Percentiles rank a stretch among this genome's conserved stretches.
Conservation (phyloP, 805 yeast genomes). For the Henningerozyma blattae region DNA sequence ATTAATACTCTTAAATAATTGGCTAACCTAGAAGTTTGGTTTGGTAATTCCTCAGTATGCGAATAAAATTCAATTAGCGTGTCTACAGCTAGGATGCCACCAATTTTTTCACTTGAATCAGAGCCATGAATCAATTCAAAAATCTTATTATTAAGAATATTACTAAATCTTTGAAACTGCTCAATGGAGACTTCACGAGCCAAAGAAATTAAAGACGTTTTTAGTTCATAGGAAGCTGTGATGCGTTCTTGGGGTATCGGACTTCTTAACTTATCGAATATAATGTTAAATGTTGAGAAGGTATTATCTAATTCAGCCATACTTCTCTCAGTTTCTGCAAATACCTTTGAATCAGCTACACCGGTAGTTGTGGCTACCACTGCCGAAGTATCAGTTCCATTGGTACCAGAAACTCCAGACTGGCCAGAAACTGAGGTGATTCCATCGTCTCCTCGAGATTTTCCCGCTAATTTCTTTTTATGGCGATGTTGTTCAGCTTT, state of each 20-base stretch:
- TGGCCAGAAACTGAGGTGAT: constrained; percentile 1
- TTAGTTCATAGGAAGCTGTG: constrained; percentile 57
- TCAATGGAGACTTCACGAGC: constrained; percentile 77
- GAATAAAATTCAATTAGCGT: constrained; percentile 76
- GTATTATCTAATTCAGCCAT: constrained; percentile 18
- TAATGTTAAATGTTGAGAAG: constrained; percentile 24
- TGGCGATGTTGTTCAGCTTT: constrained; percentile 15
- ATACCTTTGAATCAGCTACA: constrained; percentile 11
- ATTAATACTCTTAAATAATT: constrained; percentile 73
- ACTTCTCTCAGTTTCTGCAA: constrained; percentile 10
- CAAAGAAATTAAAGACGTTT: constrained; percentile 54
- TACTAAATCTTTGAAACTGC: constrained; percentile 69
- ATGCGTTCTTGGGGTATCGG: constrained; percentile 24
- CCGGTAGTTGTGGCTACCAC: constrained; percentile 7
- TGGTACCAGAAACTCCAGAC: too few species aligned
- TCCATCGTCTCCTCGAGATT: constrained; percentile 5
- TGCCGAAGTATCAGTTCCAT: constrained; percentile 7
- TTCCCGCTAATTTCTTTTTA: not conserved
- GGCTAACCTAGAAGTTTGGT: constrained; percentile 83
- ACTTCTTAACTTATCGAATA: constrained; percentile 28
- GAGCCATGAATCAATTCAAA: constrained; percentile 74
- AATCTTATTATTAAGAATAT: constrained; percentile 75
- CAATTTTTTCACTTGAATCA: constrained; percentile 62
- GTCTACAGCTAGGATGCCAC: constrained; percentile 86
- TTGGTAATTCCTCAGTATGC: constrained; percentile 72